Evolutionary conservation across 1,284 basidiomycete genomes (phyloP).

Genomic region (Leccinum variabile): DNA sequence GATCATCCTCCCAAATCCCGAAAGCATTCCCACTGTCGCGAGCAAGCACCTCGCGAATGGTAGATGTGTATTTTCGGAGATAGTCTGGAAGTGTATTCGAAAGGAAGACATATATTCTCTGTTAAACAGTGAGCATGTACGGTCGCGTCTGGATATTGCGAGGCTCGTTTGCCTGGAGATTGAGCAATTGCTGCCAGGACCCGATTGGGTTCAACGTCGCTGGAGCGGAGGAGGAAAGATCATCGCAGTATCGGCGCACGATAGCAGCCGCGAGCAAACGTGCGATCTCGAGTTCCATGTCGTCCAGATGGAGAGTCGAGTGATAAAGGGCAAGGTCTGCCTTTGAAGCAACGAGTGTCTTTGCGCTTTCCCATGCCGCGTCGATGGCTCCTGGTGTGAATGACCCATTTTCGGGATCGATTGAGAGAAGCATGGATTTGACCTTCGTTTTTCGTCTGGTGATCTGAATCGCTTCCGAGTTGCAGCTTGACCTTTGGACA

Average conservation of each 20-base stretch:
- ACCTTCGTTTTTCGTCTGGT: conserved; percentile 32
- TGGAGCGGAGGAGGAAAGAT: conserved; percentile 13
- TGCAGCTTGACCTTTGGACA: conserved; percentile 35
- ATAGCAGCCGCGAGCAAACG: conserved; percentile 50
- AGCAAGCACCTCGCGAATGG: conserved; percentile 51
- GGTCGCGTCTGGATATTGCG: conserved; percentile 41
- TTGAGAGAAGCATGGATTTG: conserved; percentile 15
- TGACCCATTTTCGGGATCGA: conserved; percentile 6
- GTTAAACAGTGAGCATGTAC: conserved; percentile 43
- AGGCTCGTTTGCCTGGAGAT: conserved; percentile 53
- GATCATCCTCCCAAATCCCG: conserved; percentile 56
- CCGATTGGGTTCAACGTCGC: conserved; percentile 6
- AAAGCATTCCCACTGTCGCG: conserved; percentile 67
- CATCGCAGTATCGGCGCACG: conserved; percentile 38
- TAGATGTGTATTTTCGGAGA: conserved; percentile 41
- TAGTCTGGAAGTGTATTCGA: conserved; percentile 33
- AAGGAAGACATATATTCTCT: conserved; percentile 51
- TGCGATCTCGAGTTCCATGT: conserved; percentile 53
- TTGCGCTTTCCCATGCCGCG: conserved; percentile 35
- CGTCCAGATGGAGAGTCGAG: conserved; percentile 38
- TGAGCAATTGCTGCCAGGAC: conserved; percentile 35
- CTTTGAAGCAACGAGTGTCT: conserved; percentile 25
- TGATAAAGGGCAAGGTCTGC: conserved; percentile 21
- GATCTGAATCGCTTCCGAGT: conserved; percentile 34
- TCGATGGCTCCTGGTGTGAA: conserved; percentile 37